Evolutionary conservation across 73 alveolate species (phyloP).

Genomic region (Breviolum minutum): DNA sequence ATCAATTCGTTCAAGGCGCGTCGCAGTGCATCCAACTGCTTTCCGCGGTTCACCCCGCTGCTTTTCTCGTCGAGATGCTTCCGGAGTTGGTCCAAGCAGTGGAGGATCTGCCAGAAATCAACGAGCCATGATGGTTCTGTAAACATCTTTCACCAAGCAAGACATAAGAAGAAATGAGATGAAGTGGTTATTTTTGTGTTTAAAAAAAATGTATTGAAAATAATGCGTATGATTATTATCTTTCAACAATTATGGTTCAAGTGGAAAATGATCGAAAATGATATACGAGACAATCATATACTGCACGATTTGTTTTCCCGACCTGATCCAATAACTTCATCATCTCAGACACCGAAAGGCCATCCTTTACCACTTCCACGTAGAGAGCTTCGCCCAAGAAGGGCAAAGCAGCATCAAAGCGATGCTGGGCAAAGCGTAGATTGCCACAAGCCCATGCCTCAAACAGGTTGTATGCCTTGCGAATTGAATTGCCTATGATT

Average conservation of each 20-base stretch:
- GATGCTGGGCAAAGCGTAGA: slow-evolving; percentile 69
- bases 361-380: slow-evolving; percentile 82
- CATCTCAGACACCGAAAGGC: slow-evolving; percentile 85
- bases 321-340: slow-evolving; percentile 65
- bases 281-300: no score
- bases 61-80: not conserved
- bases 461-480: no score
- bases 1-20: slow-evolving; percentile 68
- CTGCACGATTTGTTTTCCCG: not conserved
- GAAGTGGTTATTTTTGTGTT: no score
- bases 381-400: slow-evolving; percentile 85
- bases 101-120: slow-evolving; percentile 29
- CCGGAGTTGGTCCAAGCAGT: slow-evolving; percentile 63
- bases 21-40: slow-evolving; percentile 15
- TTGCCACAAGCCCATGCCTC: slow-evolving; percentile 95
- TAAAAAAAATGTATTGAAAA: no score
- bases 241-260: no score
- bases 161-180: not conserved
- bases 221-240: no score
- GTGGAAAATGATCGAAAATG: no score
- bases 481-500: no score
- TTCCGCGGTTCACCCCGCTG: not conserved
- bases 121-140: not conserved
- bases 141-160: not conserved
- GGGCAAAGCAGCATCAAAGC: slow-evolving; percentile 56